Percentiles rank a stretch among this genome's conserved stretches.
phyloP scores from a whole-genome alignment of 192 early-diverging fungal genomes.

The Entomortierella parvispora region DNA sequence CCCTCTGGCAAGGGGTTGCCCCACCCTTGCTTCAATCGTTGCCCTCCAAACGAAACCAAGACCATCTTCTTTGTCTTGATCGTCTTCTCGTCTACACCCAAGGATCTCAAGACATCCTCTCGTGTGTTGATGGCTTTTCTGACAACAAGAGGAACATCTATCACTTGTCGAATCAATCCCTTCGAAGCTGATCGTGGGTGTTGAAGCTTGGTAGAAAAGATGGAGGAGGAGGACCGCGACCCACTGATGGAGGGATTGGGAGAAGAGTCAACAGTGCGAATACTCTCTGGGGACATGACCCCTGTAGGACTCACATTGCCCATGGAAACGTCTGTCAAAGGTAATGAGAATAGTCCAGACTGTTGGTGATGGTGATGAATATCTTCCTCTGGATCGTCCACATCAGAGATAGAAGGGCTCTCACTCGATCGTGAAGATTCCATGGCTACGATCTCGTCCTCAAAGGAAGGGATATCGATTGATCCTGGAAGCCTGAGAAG shows the following conservation, averaged over 20 bases:
- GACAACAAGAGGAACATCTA: constrained; percentile 67
- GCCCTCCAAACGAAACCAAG: constrained; percentile 63
- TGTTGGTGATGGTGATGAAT: neutral
- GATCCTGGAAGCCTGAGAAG: constrained; percentile 58
- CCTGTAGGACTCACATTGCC: constrained; percentile 29
- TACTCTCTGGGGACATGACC: constrained; percentile 28
- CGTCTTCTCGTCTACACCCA: constrained; percentile 56
- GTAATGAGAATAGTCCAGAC: neutral
- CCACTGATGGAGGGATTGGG: constrained; percentile 20
- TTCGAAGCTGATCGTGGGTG: constrained; percentile 22
- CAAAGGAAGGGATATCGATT: constrained; percentile 64
- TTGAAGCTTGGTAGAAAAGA: constrained; percentile 14
- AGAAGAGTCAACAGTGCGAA: constrained; percentile 25
- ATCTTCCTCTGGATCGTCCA: constrained; percentile 30
- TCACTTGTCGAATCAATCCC: constrained; percentile 40
- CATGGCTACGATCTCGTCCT: constrained; percentile 40
- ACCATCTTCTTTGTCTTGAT: constrained; percentile 59
- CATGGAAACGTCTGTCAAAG: constrained; percentile 19
- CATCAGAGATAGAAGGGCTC: constrained; percentile 25
- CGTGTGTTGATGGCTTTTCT: constrained; percentile 53
- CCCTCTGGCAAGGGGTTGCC: constrained; percentile 56
- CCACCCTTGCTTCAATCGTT: constrained; percentile 57
- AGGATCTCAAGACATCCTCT: constrained; percentile 49
- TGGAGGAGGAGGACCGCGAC: constrained; percentile 2
- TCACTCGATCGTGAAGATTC: constrained; percentile 2